These are phyloP conservation scores for Fraxinus dipetala DNA, from an alignment of 305 asterid genomes.

Conservation along the genomic window DNA sequence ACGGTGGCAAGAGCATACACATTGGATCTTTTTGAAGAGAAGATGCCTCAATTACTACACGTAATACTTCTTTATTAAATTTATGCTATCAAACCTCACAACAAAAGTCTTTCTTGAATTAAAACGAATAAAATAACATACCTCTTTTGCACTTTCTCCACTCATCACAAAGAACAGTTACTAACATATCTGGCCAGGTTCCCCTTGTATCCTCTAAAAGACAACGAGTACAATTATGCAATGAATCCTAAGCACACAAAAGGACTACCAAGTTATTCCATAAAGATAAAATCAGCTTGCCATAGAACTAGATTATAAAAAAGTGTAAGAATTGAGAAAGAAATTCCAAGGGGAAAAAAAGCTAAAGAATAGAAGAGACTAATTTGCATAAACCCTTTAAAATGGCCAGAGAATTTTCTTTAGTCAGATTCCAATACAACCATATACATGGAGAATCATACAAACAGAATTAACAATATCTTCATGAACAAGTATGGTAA, in stretches of 20 bases:
- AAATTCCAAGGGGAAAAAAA: neutral
- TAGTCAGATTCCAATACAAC: conserved; percentile 16
- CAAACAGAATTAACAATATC: conserved; percentile 12
- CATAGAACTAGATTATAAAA: conserved; percentile 12
- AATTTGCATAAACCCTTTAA: conserved; percentile 1
- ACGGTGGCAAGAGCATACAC: conserved; percentile 54
- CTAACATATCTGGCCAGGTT: conserved; percentile 79
- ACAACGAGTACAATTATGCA: conserved; percentile 43
- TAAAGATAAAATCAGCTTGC: conserved; percentile 14
- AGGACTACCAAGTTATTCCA: conserved; percentile 25
- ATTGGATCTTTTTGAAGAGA: conserved; percentile 86
- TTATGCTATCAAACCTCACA: conserved; percentile 18
- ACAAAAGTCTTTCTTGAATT: conserved; percentile 1
- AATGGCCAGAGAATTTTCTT: conserved; percentile 19
- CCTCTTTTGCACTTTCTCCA: conserved; percentile 99
- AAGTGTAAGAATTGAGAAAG: conserved; percentile 13
- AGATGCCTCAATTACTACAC: conserved; percentile 83
- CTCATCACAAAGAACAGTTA: conserved; percentile 67
- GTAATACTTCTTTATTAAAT: conserved; percentile 22
- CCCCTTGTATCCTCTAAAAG: conserved; percentile 79
- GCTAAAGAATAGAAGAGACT: neutral
- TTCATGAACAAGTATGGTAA: conserved; percentile 7
- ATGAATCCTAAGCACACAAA: conserved; percentile 55
- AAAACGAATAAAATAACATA: conserved; percentile 20
- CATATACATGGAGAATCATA: conserved; percentile 8